These are phyloP conservation scores for Sugiyamaella castrensis DNA, from an alignment of 1,139 yeast genomes.

Conservation along the genomic window DNA sequence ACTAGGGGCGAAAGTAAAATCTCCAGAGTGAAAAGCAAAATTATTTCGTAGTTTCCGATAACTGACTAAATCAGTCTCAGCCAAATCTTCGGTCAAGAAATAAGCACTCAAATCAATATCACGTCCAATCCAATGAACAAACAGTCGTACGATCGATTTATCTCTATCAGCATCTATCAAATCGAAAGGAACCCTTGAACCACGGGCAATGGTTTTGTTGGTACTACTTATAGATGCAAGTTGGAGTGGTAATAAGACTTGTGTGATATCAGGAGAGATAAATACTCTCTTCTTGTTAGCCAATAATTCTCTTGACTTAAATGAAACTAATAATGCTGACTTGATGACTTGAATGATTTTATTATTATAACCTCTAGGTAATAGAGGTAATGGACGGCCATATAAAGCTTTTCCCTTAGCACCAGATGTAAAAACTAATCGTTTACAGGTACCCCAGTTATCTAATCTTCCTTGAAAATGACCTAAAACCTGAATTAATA, in stretches of 20 bases:
- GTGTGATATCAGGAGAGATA: slow-evolving; percentile 5
- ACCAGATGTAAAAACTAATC: slow-evolving; percentile 11
- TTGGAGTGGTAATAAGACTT: slow-evolving; percentile 11
- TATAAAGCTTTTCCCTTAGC: neutral
- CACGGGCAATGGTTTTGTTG: slow-evolving; percentile 11
- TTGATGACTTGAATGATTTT: neutral
- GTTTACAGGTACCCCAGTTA: neutral
- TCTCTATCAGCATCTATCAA: slow-evolving; percentile 3
- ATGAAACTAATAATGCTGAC: neutral
- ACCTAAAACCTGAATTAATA: slow-evolving; percentile 13
- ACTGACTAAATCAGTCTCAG: neutral
- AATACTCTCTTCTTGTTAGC: slow-evolving; percentile 5
- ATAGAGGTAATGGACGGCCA: neutral
- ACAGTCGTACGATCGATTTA: slow-evolving; percentile 11
- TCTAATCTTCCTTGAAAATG: slow-evolving; percentile 12
- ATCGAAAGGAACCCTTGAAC: slow-evolving; percentile 13
- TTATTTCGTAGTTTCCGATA: neutral
- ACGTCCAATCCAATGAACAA: slow-evolving; percentile 15
- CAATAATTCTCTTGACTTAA: neutral
- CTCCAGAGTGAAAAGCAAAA: slow-evolving; percentile 15
- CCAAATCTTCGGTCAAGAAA: slow-evolving; percentile 3
- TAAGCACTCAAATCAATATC: slow-evolving; percentile 14
- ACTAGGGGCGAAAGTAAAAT: slow-evolving; percentile 12
- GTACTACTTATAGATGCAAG: slow-evolving; percentile 5
- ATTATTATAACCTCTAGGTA: neutral